Evolutionary conservation across 805 yeast genomes (phyloP), one percentile per base, ranked within the genome.

Genomic region (Jamesozyma lodderae): DNA sequence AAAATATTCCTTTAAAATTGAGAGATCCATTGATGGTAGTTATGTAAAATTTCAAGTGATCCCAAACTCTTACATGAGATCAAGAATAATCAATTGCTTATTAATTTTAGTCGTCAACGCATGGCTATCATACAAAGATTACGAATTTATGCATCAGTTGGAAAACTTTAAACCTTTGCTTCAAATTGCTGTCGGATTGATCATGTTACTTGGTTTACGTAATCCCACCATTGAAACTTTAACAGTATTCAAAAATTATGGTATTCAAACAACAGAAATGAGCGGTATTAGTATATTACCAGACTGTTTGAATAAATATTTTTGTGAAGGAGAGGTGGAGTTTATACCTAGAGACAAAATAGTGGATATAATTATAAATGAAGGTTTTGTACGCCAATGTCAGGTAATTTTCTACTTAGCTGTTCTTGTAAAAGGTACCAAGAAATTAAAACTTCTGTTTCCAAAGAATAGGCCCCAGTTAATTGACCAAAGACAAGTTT

Each of bases 301-400:
- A 3, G 31, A 28, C 2, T 5, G n/a, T 1, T 21, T 44, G 30
- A 53, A 55, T 31, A 16, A 36, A 3, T 27, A 30, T 4, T 33
- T 46, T 21, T 40, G 51, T 5, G 33, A 26, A n/a, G 21, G 14
- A 15, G 33, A 39, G 17, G 33, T 36, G 13, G 41, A 60, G 20
- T 80, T 83, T 53, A 68, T 80, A 9, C 80, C 87, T 0, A 59
- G 67, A 27, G 72, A 69, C 33, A 64, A 65, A 32, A 68, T 83
- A 36, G 68, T 72, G 4, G 90, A 82, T 54, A 56, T 83, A 9
- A 72, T 81, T 0, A 77, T 84, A 19, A 81, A 81, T 52, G 94
- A 84, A 56, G 88, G 83, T 0, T 82, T 84, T 53, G 40, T 41
- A 31, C 67, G 67, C 38, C 80, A 80, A 5, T 72, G 76, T 44